Conservation (phyloP, 2,329 filamentous ascomycete genomes). For the Setomelanomma holmii region DNA sequence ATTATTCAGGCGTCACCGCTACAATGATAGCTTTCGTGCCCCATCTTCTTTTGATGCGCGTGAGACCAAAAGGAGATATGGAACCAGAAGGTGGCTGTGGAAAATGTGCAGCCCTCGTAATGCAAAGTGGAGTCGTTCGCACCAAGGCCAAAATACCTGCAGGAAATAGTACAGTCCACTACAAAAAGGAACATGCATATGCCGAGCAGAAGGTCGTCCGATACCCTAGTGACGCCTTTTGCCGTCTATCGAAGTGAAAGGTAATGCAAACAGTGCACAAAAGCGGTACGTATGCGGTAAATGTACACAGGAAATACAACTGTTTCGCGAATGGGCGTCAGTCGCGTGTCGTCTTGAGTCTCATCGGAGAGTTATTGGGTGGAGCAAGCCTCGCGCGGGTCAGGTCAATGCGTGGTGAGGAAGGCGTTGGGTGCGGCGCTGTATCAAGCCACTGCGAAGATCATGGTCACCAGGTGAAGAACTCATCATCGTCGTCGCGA, state of each 20-base stretch:
- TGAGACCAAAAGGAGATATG: slow-evolving; percentile 16
- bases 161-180: slow-evolving; percentile 7
- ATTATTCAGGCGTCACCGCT: background rate
- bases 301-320: slow-evolving; percentile 35
- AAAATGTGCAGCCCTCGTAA: slow-evolving; percentile 17
- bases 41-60: slow-evolving; percentile 23
- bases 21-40: slow-evolving; percentile 12
- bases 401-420: slow-evolving; percentile 19
- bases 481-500: slow-evolving; percentile 43
- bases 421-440: slow-evolving; percentile 20
- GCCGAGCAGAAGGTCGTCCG: slow-evolving; percentile 3
- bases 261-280: slow-evolving; percentile 19
- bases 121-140: slow-evolving; percentile 7
- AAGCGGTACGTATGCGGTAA: slow-evolving; percentile 28
- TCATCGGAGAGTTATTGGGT: background rate
- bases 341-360: slow-evolving; percentile 1
- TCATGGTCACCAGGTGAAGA: slow-evolving; percentile 9
- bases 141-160: slow-evolving; percentile 4
- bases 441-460: slow-evolving; percentile 20
- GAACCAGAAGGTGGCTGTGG: slow-evolving; percentile 21
- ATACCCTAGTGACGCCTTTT: slow-evolving; percentile 16
- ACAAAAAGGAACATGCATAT: slow-evolving; percentile 8
- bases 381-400: slow-evolving; percentile 12
- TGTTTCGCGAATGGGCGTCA: too few relatives aligned
- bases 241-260: slow-evolving; percentile 16